Base-by-base conservation (phyloP, 164 flowering plant species). In the Vitis amurensis region DNA sequence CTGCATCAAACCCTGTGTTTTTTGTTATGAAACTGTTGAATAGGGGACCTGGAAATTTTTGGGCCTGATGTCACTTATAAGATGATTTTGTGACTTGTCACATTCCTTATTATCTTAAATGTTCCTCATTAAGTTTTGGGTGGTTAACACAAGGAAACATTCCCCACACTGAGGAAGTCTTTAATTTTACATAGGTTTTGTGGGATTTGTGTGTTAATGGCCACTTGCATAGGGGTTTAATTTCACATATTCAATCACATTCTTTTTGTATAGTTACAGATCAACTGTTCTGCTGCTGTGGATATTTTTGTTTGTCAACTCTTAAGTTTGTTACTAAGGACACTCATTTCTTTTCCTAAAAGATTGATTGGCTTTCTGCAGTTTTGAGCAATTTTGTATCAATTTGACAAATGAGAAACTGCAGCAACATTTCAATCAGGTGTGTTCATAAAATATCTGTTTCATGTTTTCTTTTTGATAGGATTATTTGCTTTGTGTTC, bases 361-460 rank as follows among this genome's bases (percentile, higher is more conserved):
- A 23, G 8, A 31, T 50, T 63, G 50, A 30, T 13, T 19, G 29
- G 51, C 13, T 66, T 29, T 72, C 31, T 74, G 79, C 85, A 85
- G 89, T 64, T 85, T 85, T 83, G 89, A 85, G 77, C 89, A 85
- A 64, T 85, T 85, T 64, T 85, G 89, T 70, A 85, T 85, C 71
- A 85, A 85, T 63, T 82, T 77, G 79, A 85, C 89, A 31, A 85
- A 85, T 78, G 89, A 85, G 74, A 85, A 85, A 79, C 73, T 85
- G 77, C 89, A 85, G 73, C 89, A 85, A 66, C 89, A 85, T 71
- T 85, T 85, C 53, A 85, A 85, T 69, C 89, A 85, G 89, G 89
- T 85, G 59, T 50, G 55, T 17, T 4, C 51, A 4, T 50, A 19
- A 30, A 11, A 61, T 10, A 9, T n/a, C 7, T 37, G 44, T 37